Percentiles rank a stretch among this genome's conserved stretches.
phyloP scores from a whole-genome alignment of 2,329 filamentous ascomycete species.

The Tolypocladium album region DNA sequence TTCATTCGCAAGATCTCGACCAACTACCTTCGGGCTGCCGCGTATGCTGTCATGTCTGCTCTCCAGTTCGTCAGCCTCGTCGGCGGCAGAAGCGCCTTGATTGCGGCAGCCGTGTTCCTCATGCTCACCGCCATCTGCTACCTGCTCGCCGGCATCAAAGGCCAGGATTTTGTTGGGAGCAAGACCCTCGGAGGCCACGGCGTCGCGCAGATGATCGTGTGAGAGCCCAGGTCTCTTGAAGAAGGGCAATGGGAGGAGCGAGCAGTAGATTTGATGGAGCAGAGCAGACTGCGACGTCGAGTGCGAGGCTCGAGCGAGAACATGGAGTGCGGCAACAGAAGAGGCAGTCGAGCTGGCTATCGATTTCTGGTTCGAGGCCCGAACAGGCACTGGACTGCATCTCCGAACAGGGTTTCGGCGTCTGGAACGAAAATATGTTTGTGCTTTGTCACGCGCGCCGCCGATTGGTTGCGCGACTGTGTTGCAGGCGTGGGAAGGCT shows the following conservation, averaged over 20 bases:
- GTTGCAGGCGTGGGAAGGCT: neutral
- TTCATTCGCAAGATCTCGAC: conserved; percentile 88
- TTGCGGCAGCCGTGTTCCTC: conserved; percentile 78
- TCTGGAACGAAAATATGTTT: conserved; percentile 17
- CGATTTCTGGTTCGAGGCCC: conserved; percentile 9
- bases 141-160: conserved; percentile 64
- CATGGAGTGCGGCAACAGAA: neutral
- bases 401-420: conserved; percentile 17
- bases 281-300: neutral
- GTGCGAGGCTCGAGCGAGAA: neutral
- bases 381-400: conserved; percentile 7
- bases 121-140: conserved; percentile 73
- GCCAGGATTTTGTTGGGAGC: conserved; percentile 80
- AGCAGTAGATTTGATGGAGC: neutral
- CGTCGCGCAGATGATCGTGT: conserved; percentile 97
- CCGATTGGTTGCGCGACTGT: neutral
- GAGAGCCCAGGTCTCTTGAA: conserved; percentile 13
- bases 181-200: conserved; percentile 93
- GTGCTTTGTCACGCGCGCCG: conserved; percentile 7
- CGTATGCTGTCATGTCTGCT: conserved; percentile 72
- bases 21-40: conserved; percentile 89
- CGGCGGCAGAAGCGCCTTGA: conserved; percentile 55
- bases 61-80: conserved; percentile 79
- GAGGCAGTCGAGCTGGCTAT: neutral
- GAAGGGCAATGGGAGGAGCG: neutral